These are phyloP conservation scores for Coemansia sp. DNA, from an alignment of 371 early-diverging fungal species.

Conservation along the genomic window DNA sequence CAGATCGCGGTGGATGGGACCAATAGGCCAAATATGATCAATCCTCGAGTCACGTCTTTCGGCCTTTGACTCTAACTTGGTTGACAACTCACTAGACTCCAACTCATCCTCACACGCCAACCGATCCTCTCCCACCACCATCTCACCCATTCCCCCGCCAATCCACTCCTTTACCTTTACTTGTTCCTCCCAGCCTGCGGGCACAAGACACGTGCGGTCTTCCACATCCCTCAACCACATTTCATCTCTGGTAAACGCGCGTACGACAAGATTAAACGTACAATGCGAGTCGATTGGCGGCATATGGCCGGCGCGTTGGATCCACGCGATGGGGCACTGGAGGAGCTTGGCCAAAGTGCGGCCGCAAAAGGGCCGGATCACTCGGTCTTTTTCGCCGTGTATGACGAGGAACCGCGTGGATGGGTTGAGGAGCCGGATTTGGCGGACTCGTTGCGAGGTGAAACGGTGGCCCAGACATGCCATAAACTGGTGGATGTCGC, in stretches of 20 bases:
- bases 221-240: conserved; percentile 25
- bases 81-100: no score
- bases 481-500: conserved; percentile 47
- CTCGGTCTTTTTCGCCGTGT: conserved; percentile 50
- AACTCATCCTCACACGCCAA: not conserved
- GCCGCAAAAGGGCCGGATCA: conserved; percentile 48
- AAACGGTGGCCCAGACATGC: conserved; percentile 47
- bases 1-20: conserved; percentile 24
- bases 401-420: conserved; percentile 48
- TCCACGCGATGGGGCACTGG: conserved; percentile 30
- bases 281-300: conserved; percentile 48
- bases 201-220: conserved; percentile 8
- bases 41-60: conserved; percentile 13
- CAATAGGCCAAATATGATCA: conserved; percentile 11
- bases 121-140: not conserved
- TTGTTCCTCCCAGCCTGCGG: conserved; percentile 34
- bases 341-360: conserved; percentile 48
- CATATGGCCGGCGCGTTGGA: conserved; percentile 50
- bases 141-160: not conserved
- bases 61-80: not conserved
- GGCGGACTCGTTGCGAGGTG: conserved; percentile 21
- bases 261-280: conserved; percentile 42
- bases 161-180: conserved; percentile 23
- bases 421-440: conserved; percentile 28
- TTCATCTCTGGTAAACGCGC: conserved; percentile 34